Percentiles rank a stretch among this genome's conserved stretches.
Evolutionary conservation across 202 grass and related monocot species (phyloP).

Genomic region (Musa balbisiana): DNA sequence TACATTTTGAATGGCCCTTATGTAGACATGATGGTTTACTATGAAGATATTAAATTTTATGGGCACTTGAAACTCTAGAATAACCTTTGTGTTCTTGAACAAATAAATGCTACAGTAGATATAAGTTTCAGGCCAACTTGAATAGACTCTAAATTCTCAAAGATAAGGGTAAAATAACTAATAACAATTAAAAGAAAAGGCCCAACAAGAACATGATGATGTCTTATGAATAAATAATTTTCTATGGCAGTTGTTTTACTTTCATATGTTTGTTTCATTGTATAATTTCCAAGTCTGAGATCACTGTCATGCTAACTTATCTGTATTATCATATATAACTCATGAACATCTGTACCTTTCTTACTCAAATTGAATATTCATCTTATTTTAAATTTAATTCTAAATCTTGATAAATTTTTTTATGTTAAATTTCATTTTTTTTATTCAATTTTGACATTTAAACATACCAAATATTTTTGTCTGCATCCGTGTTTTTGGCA

Average conservation of each 20-base stretch:
- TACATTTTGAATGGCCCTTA: background rate
- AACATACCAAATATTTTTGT: conserved; percentile 10
- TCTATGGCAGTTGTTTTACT: background rate
- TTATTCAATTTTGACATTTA: background rate
- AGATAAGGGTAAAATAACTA: background rate
- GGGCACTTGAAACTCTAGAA: background rate
- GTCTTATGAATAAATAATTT: background rate
- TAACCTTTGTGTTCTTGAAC: background rate
- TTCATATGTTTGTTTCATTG: background rate
- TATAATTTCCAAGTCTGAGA: background rate
- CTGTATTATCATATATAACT: background rate
- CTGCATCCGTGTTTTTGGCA: conserved; percentile 1
- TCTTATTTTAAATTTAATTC: too few species aligned
- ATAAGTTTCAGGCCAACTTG: background rate
- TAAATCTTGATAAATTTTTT: too few species aligned
- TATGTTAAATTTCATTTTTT: background rate
- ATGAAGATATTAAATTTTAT: background rate
- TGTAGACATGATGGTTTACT: background rate
- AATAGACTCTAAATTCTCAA: background rate
- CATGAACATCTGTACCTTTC: too few species aligned
- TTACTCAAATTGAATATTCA: background rate
- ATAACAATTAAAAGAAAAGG: background rate
- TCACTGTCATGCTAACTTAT: background rate
- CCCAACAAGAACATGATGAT: background rate
- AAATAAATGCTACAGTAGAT: background rate